Evolutionary conservation across 2,329 filamentous ascomycete genomes (phyloP), one percentile per base, ranked within the genome.

Genomic region (Penicillium concentricum): DNA sequence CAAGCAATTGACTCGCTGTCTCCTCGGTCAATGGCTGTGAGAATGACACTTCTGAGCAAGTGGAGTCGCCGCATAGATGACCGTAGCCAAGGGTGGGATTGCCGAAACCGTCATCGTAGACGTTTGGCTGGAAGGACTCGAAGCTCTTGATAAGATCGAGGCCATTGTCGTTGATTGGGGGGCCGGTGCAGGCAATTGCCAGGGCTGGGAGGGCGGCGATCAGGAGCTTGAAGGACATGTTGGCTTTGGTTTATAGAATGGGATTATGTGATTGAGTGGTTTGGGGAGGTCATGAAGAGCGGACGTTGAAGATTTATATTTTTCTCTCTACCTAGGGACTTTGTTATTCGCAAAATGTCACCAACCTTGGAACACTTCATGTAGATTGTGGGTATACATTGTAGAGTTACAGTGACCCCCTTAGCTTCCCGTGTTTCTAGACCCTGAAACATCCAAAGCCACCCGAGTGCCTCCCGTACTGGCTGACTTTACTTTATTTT

Each of bases 41-140:
- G 64, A 80, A 82, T 9, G 68, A 65, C 28, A 82, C 74, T 34
- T 82, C 80, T 1, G 72, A 62, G 67, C 80, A 82, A 13, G 63
- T 68, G 8, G 67, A 58, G 9, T 74, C 70, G 34, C 65, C 57
- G 68, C 80, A 83, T 10, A 80, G 70, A 62, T 82, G 81, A 16
- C 81, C 81, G 58, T 81, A 82, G 3, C 80, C 81, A 0, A 82
- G 76, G 4, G 79, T 82, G 0, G 79, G 78, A 26, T 78, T 69
- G 28, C 79, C 79, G 43, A 75, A 74, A 18, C 79, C 76, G 57
- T 82, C 79, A 6, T 71, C 68, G 22, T 60, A 64, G 16, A 68
- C 65, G 9, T 50, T 62, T 1, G 67, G 48, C 18, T 74, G 62
- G 58, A 72, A 73, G 28, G 69, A 69, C 59, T 76, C 73, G 43